Conservation (phyloP, 139 green algal genomes). For the Chlamydomonas asymmetrica region DNA sequence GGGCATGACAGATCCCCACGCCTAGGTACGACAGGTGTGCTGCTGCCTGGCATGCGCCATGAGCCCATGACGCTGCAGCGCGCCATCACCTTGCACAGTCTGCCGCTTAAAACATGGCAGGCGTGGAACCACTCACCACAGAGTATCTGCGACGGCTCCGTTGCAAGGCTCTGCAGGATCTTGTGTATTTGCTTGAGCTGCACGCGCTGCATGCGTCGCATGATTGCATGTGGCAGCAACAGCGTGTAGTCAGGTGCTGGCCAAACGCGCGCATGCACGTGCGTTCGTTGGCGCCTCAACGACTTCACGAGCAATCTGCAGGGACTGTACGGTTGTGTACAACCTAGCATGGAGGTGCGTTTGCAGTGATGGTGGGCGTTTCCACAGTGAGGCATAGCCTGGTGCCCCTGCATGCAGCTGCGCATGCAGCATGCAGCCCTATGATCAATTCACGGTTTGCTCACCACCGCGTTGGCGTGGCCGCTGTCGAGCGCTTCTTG, state of each 20-base stretch:
- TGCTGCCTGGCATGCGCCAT: too few species aligned
- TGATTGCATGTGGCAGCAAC: too few species aligned
- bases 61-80: too few species aligned
- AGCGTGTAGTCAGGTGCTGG: too few species aligned
- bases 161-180: conserved; percentile 54
- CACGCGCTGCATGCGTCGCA: conserved; percentile 47
- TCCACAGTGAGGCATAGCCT: not conserved
- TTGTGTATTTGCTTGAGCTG: conserved; percentile 67
- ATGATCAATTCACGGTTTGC: not conserved
- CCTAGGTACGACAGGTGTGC: too few species aligned
- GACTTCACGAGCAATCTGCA: not conserved
- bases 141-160: conserved; percentile 58
- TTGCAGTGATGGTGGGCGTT: not conserved
- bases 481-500: conserved; percentile 41
- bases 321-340: not conserved
- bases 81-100: too few species aligned
- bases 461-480: conserved; percentile 39
- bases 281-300: too few species aligned
- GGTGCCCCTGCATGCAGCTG: too few species aligned
- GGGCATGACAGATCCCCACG: too few species aligned
- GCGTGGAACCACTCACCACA: conserved; percentile 39
- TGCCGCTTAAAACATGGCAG: too few species aligned
- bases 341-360: not conserved
- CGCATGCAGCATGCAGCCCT: too few species aligned
- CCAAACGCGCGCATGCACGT: too few species aligned